These are phyloP conservation scores for Xylaria nigripes DNA, from an alignment of 495 filamentous ascomycete species.

Conservation along the genomic window DNA sequence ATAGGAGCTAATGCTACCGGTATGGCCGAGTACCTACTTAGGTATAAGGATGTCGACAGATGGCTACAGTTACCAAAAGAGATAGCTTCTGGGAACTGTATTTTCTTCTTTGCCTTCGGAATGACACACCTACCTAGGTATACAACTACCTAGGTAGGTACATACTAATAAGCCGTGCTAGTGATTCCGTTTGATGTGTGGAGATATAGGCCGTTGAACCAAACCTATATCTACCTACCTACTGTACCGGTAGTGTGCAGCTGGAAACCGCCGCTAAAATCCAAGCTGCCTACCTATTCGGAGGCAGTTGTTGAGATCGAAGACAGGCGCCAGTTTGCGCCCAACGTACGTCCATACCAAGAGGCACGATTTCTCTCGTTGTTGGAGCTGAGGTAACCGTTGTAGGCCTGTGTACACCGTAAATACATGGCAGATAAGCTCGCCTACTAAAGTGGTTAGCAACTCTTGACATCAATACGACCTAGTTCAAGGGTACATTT, in stretches of 20 bases:
- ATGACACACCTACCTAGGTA: too few relatives aligned
- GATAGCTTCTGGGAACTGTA: neutral
- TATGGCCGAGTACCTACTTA: neutral
- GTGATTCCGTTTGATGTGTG: conserved; percentile 1
- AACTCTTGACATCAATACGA: neutral
- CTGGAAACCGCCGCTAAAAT: conserved; percentile 6
- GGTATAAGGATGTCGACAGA: neutral
- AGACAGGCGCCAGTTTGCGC: neutral
- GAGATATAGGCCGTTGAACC: conserved; percentile 12
- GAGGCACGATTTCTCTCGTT: neutral
- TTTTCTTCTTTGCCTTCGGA: conserved; percentile 6
- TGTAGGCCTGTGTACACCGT: neutral
- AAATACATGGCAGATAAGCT: neutral
- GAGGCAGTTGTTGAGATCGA: conserved; percentile 1
- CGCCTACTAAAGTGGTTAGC: neutral
- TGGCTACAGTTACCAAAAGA: neutral
- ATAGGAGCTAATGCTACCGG: neutral
- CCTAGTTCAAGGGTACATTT: neutral
- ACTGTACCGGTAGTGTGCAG: too few relatives aligned
- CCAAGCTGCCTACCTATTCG: neutral
- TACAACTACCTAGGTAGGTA: too few relatives aligned
- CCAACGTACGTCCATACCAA: neutral
- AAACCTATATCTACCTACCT: too few relatives aligned
- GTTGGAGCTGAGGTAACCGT: neutral
- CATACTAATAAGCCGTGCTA: neutral